Percentiles rank a stretch among this genome's conserved stretches.
Conservation (phyloP, 495 filamentous ascomycete genomes). For the Rhizodiscina lignyota region DNA sequence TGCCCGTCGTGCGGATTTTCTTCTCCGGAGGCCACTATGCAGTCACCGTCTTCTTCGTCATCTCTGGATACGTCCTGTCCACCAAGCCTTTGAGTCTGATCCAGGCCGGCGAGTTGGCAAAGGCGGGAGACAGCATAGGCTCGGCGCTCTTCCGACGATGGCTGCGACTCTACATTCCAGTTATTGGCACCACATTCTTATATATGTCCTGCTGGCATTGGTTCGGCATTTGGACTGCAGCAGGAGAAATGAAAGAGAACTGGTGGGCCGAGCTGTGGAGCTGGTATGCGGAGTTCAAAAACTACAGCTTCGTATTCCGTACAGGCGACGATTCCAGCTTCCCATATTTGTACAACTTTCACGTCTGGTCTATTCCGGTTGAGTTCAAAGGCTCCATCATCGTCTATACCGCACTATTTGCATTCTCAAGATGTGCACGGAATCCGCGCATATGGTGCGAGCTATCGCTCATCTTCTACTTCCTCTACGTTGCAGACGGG, state of each 20-base stretch:
- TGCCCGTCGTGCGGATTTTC: slow-evolving; percentile 42
- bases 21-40: slow-evolving; percentile 47
- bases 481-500: slow-evolving; percentile 31
- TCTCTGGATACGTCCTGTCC: slow-evolving; percentile 26
- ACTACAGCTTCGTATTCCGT: slow-evolving; percentile 40
- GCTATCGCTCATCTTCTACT: slow-evolving; percentile 20
- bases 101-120: slow-evolving; percentile 31
- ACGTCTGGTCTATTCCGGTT: slow-evolving; percentile 10
- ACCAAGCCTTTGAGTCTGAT: slow-evolving; percentile 31
- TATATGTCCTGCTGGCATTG: slow-evolving; percentile 33
- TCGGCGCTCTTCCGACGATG: slow-evolving; percentile 32
- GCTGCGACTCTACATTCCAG: slow-evolving; percentile 27
- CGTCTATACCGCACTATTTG: slow-evolving; percentile 6
- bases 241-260: slow-evolving; percentile 17
- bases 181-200: slow-evolving; percentile 30
- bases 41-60: slow-evolving; percentile 25
- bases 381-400: slow-evolving; percentile 11
- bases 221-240: slow-evolving; percentile 27
- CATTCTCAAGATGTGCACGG: slow-evolving; percentile 4
- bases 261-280: slow-evolving; percentile 30
- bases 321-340: slow-evolving; percentile 28
- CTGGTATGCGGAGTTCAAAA: slow-evolving; percentile 42
- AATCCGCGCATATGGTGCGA: slow-evolving; percentile 5
- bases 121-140: slow-evolving; percentile 26
- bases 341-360: slow-evolving; percentile 21